Evolutionary conservation across 768 basidiomycete species (phyloP).

Genomic region (Fomitopsis serialis): DNA sequence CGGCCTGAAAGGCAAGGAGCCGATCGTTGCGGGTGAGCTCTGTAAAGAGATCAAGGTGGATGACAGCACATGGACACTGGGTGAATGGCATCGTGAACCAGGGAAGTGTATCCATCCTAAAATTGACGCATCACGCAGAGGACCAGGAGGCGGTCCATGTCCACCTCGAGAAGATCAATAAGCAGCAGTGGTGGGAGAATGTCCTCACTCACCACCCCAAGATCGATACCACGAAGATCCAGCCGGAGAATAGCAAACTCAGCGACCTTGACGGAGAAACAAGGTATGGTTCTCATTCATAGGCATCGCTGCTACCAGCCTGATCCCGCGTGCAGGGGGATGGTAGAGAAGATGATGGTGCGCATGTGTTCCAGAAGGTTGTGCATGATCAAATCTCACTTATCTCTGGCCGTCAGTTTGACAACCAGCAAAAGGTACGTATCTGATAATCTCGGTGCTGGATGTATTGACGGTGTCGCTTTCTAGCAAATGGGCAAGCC

Average conservation of each 20-base stretch:
- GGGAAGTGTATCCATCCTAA: neutral
- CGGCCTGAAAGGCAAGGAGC: constrained; percentile 79
- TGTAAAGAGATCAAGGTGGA: constrained; percentile 94
- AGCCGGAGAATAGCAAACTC: constrained; percentile 91
- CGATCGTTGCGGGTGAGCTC: constrained; percentile 84
- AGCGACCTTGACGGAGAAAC: constrained; percentile 96
- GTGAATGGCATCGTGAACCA: constrained; percentile 38
- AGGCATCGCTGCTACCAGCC: neutral
- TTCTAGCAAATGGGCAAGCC: constrained; percentile 90
- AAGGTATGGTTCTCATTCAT: constrained; percentile 40
- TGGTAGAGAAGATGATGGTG: constrained; percentile 99
- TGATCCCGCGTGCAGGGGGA: constrained; percentile 48
- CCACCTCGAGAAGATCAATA: constrained; percentile 83
- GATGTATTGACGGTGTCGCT: constrained; percentile 5
- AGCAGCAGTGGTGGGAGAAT: constrained; percentile 97
- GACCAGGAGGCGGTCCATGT: constrained; percentile 69
- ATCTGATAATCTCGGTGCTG: neutral
- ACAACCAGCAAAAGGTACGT: constrained; percentile 69
- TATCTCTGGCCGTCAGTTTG: constrained; percentile 42
- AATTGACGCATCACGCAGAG: constrained; percentile 39
- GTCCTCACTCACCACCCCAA: constrained; percentile 93
- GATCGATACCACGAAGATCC: constrained; percentile 94
- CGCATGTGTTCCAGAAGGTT: constrained; percentile 20
- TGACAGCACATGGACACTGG: constrained; percentile 94
- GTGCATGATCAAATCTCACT: neutral